Evolutionary conservation across 805 yeast species (phyloP), one percentile per base, ranked within the genome.

Genomic region (Barnettozyma sucrosica): DNA sequence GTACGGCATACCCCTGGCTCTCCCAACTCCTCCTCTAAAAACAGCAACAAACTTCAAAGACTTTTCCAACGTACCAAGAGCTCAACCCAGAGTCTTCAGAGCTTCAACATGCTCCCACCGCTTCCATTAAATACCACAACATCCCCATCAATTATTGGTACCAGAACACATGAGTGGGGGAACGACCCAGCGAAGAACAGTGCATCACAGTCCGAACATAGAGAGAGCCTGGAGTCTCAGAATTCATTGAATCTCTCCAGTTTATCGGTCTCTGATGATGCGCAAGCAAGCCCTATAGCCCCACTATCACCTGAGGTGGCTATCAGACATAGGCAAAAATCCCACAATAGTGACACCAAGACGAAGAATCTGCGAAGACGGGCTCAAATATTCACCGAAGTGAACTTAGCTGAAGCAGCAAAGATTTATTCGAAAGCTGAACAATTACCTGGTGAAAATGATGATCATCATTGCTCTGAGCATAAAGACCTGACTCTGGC

Each of bases 131-230:
- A 49, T 25, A 28, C 46, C 49, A 24, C 52, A 1, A 19, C 57
- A 11, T 58, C 63, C 10, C 68, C 72, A 1, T 59, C 69, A 0
- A 75, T 75, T 7, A 65, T 64, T 30, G 80, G 80, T 7, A 75
- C 79, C 13, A 60, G 76, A 28, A 70, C 72, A 11, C 79, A 75
- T 52, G 74, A 73, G 37, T 75, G 80, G 80, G 78, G 77, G 0
- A 58, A 44, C 8, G 40, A 51, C 4, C 19, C 50, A 6, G 47
- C 46, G 10, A 43, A 41, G 20, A 21, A 23, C 33, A 42, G 44
- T n/a, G 30, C 25, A 8, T 28, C 44, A 34, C 36, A 38, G 24
- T 21, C 34, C 3, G 23, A 21, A 13, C 40, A 33, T 14, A 41
- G 53, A 20, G 45, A 16, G 5, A 42, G 48, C 25, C n/a, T 49